Evolutionary conservation across 176 grass and related monocot genomes (phyloP).

Genomic region (Carex littledalei): DNA sequence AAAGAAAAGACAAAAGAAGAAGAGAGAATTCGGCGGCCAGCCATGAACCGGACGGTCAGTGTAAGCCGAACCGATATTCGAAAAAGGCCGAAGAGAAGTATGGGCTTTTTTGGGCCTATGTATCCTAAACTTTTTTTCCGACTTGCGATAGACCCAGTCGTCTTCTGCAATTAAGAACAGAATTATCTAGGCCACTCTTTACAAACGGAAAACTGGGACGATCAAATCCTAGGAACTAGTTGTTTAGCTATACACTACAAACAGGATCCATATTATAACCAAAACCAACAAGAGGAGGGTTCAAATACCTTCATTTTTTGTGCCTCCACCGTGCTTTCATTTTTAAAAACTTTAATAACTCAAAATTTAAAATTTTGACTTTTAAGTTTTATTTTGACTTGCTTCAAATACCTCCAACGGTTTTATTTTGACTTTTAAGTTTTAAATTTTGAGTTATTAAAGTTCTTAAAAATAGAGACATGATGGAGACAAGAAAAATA

Average conservation of each 20-base stretch:
- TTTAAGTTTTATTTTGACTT: too few species aligned
- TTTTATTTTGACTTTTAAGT: too few species aligned
- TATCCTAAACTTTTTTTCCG: neutral
- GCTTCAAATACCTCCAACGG: too few species aligned
- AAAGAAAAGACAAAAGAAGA: neutral
- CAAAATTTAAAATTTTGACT: too few species aligned
- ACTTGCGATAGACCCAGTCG: neutral
- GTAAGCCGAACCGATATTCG: neutral
- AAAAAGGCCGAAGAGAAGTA: neutral
- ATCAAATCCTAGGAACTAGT: neutral
- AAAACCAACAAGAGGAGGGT: neutral
- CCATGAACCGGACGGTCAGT: neutral
- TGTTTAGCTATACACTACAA: neutral
- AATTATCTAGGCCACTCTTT: neutral
- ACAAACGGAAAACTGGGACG: neutral
- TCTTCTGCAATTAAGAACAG: neutral
- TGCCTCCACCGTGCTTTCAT: too few species aligned
- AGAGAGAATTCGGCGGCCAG: neutral
- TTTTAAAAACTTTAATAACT: too few species aligned
- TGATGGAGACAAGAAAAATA: too few species aligned
- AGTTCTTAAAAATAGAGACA: too few species aligned
- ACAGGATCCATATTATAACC: too few species aligned
- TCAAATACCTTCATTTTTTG: too few species aligned
- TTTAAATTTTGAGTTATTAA: too few species aligned
- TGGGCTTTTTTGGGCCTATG: neutral